Evolutionary conservation across 495 filamentous ascomycete species (phyloP).

Genomic region (Hyaloscypha hepaticicola): DNA sequence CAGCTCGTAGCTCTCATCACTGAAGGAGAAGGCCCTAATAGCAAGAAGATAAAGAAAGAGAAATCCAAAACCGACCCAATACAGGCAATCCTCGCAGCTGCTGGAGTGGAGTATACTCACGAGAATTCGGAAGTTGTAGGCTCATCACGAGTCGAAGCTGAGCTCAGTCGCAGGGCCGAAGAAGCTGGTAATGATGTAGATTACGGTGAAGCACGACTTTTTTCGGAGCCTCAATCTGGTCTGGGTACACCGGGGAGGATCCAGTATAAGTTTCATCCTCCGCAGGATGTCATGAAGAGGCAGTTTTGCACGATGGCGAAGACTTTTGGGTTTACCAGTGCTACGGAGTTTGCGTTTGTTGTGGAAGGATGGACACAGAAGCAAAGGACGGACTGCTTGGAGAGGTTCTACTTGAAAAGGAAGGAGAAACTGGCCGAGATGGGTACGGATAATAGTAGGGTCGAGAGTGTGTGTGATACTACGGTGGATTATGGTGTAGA

Average conservation of each 20-base stretch:
- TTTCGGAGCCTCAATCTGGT: slow-evolving; percentile 40
- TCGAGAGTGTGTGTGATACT: slow-evolving; percentile 8
- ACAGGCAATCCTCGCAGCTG: slow-evolving; percentile 82
- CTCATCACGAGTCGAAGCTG: slow-evolving; percentile 78
- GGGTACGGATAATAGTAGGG: slow-evolving; percentile 19
- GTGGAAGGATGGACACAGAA: slow-evolving; percentile 94
- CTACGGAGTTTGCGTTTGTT: slow-evolving; percentile 85
- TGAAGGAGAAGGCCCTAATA: slow-evolving; percentile 40
- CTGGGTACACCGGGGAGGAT: slow-evolving; percentile 34
- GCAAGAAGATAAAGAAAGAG: slow-evolving; percentile 27
- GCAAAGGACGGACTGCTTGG: slow-evolving; percentile 74
- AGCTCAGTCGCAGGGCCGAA: slow-evolving; percentile 72
- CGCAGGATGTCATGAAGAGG: slow-evolving; percentile 67
- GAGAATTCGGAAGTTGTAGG: slow-evolving; percentile 96
- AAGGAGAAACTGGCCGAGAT: slow-evolving; percentile 38
- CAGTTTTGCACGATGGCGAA: slow-evolving; percentile 92
- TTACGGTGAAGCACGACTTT: slow-evolving; percentile 49
- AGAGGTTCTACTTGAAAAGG: slow-evolving; percentile 69
- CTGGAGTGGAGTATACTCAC: slow-evolving; percentile 93
- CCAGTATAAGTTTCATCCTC: slow-evolving; percentile 72
- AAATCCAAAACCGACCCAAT: slow-evolving; percentile 68
- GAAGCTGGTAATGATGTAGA: slow-evolving; percentile 54
- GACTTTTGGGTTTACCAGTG: slow-evolving; percentile 71
- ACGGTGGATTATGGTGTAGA: background rate
- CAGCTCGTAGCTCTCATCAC: slow-evolving; percentile 73